A percentile compares a stretch with the other conserved stretches of the same genome.
These are phyloP conservation scores for Xylaria sp. DNA, from an alignment of 2,329 filamentous ascomycete species.

Conservation along the genomic window DNA sequence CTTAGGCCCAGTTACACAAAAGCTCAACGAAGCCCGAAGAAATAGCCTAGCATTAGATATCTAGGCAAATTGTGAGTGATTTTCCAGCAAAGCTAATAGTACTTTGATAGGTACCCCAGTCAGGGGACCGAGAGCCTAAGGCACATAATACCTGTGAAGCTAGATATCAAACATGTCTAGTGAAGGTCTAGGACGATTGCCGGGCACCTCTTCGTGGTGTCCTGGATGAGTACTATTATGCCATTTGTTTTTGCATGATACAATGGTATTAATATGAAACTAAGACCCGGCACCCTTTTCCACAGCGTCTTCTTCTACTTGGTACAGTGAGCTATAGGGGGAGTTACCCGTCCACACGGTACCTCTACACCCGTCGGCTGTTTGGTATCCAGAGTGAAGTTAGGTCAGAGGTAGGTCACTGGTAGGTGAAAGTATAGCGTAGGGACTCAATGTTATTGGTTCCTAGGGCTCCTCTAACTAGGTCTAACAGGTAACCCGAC, in stretches of 20 bases:
- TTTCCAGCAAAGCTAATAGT: background rate
- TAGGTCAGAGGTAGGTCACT: too few species aligned
- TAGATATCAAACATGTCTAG: background rate
- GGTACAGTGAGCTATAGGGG: background rate
- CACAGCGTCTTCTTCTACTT: background rate
- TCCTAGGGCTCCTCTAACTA: too few species aligned
- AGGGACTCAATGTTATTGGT: too few species aligned
- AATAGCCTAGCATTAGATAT: background rate
- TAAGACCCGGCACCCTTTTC: slow-evolving; percentile 8
- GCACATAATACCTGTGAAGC: background rate
- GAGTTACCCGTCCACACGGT: too few species aligned
- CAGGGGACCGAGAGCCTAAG: background rate
- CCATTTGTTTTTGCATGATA: background rate
- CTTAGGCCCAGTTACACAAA: background rate
- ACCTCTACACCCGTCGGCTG: too few species aligned
- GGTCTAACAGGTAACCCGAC: too few species aligned
- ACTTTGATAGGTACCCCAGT: background rate
- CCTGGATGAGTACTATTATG: slow-evolving; percentile 15
- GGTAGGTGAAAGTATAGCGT: too few species aligned
- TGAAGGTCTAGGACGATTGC: slow-evolving; percentile 16
- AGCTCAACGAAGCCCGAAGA: background rate
- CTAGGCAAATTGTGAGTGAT: background rate
- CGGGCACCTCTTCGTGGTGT: slow-evolving; percentile 24
- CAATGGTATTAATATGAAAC: slow-evolving; percentile 3
- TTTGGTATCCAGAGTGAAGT: too few species aligned